These are phyloP conservation scores for Lolium multiflorum DNA, from an alignment of 176 grass and related monocot species.

Conservation along the genomic window DNA sequence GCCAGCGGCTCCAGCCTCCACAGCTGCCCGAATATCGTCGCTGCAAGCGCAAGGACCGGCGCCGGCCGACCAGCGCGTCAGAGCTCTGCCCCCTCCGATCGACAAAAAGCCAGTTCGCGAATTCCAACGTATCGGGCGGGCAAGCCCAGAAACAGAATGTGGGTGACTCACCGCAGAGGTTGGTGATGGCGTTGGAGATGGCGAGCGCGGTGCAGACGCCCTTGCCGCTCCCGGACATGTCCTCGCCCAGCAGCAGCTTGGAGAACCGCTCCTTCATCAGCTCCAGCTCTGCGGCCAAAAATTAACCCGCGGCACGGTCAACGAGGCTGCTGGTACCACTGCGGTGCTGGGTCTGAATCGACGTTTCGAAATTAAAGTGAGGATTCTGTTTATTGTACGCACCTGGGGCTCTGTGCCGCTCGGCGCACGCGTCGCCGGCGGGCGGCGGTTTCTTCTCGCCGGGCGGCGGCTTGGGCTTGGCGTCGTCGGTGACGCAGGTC, in stretches of 20 bases:
- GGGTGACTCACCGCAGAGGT: slow-evolving; percentile 74
- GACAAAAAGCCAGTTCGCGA: neutral
- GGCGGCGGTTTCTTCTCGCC: neutral
- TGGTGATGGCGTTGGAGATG: slow-evolving; percentile 96
- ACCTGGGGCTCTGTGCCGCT: slow-evolving; percentile 44
- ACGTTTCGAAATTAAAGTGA: neutral
- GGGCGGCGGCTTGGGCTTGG: neutral
- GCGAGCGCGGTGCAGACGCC: slow-evolving; percentile 95
- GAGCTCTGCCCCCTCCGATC: neutral
- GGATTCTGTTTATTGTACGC: neutral
- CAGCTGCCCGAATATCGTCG: slow-evolving; percentile 88
- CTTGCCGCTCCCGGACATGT: slow-evolving; percentile 98
- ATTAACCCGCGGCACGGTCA: neutral
- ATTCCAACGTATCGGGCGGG: neutral
- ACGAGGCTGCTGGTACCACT: neutral
- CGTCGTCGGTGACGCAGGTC: slow-evolving; percentile 42
- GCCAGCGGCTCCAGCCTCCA: slow-evolving; percentile 90
- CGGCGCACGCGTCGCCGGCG: neutral
- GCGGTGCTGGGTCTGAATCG: neutral
- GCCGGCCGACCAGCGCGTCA: neutral
- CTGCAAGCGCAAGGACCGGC: slow-evolving; percentile 41
- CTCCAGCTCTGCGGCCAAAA: slow-evolving; percentile 62
- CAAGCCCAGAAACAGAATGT: too few relatives aligned
- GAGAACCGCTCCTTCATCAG: slow-evolving; percentile 98
- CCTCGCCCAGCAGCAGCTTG: slow-evolving; percentile 93